Evolutionary conservation across 768 basidiomycete genomes (phyloP), one percentile per base, ranked within the genome.

Genomic region (Leccinum fibrillosum): DNA sequence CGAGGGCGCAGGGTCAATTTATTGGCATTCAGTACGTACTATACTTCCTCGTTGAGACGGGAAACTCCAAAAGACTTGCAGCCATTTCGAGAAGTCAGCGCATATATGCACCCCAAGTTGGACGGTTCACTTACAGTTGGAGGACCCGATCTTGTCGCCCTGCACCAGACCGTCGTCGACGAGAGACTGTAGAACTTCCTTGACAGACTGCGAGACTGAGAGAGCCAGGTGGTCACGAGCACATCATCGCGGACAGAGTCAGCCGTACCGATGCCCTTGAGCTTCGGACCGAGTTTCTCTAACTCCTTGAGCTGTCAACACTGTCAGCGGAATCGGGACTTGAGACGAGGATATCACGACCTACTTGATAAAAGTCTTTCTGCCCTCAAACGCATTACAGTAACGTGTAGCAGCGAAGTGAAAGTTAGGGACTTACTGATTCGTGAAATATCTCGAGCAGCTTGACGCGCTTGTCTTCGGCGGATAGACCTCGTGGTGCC

Each of bases 371-470:
- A 66, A 94, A 94, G 68, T 92, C 91, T 71, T 86, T 90, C 92
- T 94, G 62, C 6, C 6, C 60, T 49, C 37, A 39, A 30, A 30
- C 9, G 28, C 28, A 30, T 30, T 30, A 30, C 28, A 30, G 28
- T 32, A 56, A 63, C 51, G 50, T 5, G 32, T 54, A 34, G 23
- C 51, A 19, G 39, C 39, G 19, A 49, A 21, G 28, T 39, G 10
- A 21, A 30, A 17, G 34, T 51, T 13, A 4, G 21, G 13, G 49
- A 58, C 54, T 59, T 66, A 92, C 93, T 15, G 88, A 87, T 73
- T 98, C 94, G 66, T 94, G 93, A 66, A 98, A 96, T 63, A 98
- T 92, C 74, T 95, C 94, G 19, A 96, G 74, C 55, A 98, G 73
- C 70, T 90, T 93, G 58, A 86, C 79, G 67, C 90, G 88, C 75